Base-by-base conservation (phyloP, 805 yeast genomes). In the Suhomyces faveliae region DNA sequence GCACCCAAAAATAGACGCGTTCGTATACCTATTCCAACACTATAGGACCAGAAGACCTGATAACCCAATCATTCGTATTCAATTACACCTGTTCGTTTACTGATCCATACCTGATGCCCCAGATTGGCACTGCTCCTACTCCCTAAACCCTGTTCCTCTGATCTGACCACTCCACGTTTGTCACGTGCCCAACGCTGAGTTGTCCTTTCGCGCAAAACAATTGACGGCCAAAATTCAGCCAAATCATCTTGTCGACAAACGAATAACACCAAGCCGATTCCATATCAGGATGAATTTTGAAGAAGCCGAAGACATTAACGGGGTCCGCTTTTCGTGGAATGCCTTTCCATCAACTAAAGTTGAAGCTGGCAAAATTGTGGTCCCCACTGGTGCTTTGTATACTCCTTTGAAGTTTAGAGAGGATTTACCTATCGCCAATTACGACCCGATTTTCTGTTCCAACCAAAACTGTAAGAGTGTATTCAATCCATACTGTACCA, bases 331-430 rank as follows among this genome's bases (percentile, higher is more conserved):
- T 43, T 67, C 77, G 11, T 68, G 87, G 84, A 71, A 75, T 72
- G 85, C 88, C 37, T 84, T 92, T 60, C 99, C 99, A 23, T 83
- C 87, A 37, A 85, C 96, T 33, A 83, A 90, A 57, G 81, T 83
- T 37, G 98, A 94, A 67, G 94, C 96, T 15, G 84, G 85, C 59
- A 86, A 94, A 57, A 86, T 90, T 61, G 95, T 92, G 15, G 91
- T 94, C 25, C 99, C 99, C 10, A 84, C 94, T 30, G 96, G 97
- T 37, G 85, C 96, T 47, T 72, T 94, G 52, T 94, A 90, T 74
- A 91, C 97, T n/a, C 99, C 99, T 7, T 78, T 94, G 58, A 83
- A 89, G 60, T 81, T 81, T 49, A 80, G 87, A 55, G 86, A 85
- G 50, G 90, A 85, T 53, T 73, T 89, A 52, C 85, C 89, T 13